Evolutionary conservation across 2,329 filamentous ascomycete species (phyloP), one percentile per base, ranked within the genome.

Genomic region (Colletotrichum noveboracense): DNA sequence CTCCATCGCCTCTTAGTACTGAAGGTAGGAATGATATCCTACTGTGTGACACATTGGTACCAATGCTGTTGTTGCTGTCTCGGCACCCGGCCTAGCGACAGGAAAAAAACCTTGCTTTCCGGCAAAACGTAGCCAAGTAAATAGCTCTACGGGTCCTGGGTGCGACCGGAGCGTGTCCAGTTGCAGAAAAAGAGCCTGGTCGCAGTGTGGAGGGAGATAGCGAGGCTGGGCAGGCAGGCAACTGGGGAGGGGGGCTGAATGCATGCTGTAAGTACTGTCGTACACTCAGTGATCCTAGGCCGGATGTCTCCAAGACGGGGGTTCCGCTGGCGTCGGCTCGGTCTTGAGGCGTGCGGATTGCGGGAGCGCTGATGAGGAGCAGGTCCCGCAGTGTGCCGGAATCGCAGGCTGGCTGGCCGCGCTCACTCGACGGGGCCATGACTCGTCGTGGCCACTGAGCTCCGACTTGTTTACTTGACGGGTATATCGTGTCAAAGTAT

Each of bases 381-480:
- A 48, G 32, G 58, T 68, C 70, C 73, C 56, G 62, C 56, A 64
- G 48, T 21, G 58, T 62, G 55, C 62, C 68, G 55, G 55, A 75
- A 30, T 66, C 62, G 72, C 30, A 62, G 56, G 21, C 52, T 70
- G 38, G 24, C 56, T 70, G 38, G 24, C 56, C 55, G 70, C 38
- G 38, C 52, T 62, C 34, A 38, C 61, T 48, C 24, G 30, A 60
- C 28, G n/a, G 38, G 64, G 36, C 58, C 58, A 75, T 75, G 74
- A 75, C 70, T 74, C 74, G 70, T 48, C 28, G 56, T 73, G 30
- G 56, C 70, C 74, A 75, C 65, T 66, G 64, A 69, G 58, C 64
- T 60, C 58, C 64, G 24, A 69, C 43, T 56, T 60, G 74, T 68
- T 69, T 68, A 32, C 70, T 75, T 69, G 70, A 64, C 48, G 58